These are phyloP conservation scores for Dactylellina sp. DNA, from an alignment of 2,329 filamentous ascomycete species.

Conservation along the genomic window DNA sequence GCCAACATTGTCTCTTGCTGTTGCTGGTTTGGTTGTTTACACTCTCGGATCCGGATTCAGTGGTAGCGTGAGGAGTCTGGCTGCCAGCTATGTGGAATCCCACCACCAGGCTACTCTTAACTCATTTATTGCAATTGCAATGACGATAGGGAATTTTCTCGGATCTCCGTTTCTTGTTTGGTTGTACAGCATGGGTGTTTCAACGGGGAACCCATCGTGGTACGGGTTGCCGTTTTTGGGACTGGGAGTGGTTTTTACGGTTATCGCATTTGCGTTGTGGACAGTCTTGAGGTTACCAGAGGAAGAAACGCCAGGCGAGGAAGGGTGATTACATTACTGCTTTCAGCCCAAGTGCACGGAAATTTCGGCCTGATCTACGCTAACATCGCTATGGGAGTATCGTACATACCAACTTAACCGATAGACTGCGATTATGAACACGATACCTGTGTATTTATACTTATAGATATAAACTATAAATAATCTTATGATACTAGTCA, in stretches of 20 bases:
- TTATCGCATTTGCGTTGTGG: neutral
- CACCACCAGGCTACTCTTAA: conserved; percentile 14
- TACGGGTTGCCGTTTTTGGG: conserved; percentile 33
- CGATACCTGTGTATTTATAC: too few relatives aligned
- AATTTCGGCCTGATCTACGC: too few relatives aligned
- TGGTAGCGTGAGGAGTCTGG: conserved; percentile 24
- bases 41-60: conserved; percentile 24
- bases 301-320: neutral
- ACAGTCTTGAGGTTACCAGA: conserved; percentile 11
- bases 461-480: too few relatives aligned
- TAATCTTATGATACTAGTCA: too few relatives aligned
- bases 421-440: too few relatives aligned
- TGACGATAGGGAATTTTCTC: conserved; percentile 15
- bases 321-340: too few relatives aligned
- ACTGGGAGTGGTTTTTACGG: neutral
- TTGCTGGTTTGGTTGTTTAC: conserved; percentile 3
- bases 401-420: too few relatives aligned
- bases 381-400: too few relatives aligned
- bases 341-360: too few relatives aligned
- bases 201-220: conserved; percentile 4
- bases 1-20: conserved; percentile 10
- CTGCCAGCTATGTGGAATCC: conserved; percentile 24
- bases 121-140: conserved; percentile 17
- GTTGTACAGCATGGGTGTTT: conserved; percentile 17
- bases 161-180: conserved; percentile 9